These are phyloP conservation scores for Trichocomaceae sp. DNA, from an alignment of 2,329 filamentous ascomycete species.

Conservation along the genomic window DNA sequence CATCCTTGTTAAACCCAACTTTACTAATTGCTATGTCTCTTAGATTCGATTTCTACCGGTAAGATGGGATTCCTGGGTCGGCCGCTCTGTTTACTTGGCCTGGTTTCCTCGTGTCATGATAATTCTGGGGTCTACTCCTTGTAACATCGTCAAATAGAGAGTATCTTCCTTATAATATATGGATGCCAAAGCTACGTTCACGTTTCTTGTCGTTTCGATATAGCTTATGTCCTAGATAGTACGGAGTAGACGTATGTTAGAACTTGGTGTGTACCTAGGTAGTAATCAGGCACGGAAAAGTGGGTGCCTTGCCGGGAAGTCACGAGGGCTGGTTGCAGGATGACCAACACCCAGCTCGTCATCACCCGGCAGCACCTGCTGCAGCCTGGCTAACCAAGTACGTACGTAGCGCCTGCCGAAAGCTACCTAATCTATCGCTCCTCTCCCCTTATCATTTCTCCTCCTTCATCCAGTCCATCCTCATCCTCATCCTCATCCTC, in stretches of 20 bases:
- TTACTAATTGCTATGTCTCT: constrained; percentile 44
- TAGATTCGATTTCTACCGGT: constrained; percentile 89
- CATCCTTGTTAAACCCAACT: neutral
- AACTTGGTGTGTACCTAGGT: no score
- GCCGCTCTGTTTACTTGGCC: neutral
- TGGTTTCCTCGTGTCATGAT: constrained; percentile 16
- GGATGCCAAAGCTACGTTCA: constrained; percentile 15
- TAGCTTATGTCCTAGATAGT: no score
- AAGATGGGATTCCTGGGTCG: constrained; percentile 15
- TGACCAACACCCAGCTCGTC: constrained; percentile 10
- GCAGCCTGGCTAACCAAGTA: constrained; percentile 20
- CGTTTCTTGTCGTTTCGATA: neutral
- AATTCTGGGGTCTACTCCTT: neutral
- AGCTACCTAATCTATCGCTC: constrained; percentile 20
- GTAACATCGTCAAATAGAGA: neutral
- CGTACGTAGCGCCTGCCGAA: constrained; percentile 26
- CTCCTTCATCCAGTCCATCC: neutral
- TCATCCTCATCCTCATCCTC: constrained; percentile 13
- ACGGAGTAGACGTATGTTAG: no score
- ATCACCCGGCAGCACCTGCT: constrained; percentile 17
- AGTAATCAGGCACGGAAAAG: neutral
- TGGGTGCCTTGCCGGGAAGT: neutral
- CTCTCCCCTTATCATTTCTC: constrained; percentile 11
- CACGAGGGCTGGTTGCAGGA: neutral
- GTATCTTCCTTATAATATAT: neutral